phyloP scores from a whole-genome alignment of 164 flowering plant species.

The Stephania cephalantha region DNA sequence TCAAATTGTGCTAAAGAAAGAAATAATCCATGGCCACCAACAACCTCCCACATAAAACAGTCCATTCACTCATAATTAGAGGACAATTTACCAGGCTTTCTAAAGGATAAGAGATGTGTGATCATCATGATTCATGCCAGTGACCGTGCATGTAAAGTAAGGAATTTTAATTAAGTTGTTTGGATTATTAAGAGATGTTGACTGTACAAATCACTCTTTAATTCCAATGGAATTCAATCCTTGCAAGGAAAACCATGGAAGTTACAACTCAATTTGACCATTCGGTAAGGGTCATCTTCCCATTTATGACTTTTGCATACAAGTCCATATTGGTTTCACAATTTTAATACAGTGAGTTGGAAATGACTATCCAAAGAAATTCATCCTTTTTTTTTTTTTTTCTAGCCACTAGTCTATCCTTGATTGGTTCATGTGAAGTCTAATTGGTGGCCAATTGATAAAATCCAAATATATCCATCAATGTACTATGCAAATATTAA shows the following conservation, averaged over 20 bases:
- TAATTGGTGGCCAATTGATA: background rate
- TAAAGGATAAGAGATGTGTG: background rate
- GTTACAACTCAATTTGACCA: background rate
- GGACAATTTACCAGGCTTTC: background rate
- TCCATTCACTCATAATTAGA: background rate
- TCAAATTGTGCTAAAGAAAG: background rate
- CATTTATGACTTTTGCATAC: conserved; percentile 1
- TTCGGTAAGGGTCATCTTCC: background rate
- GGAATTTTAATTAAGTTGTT: background rate
- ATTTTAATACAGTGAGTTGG: background rate
- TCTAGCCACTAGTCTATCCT: background rate
- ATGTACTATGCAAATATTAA: too few relatives aligned
- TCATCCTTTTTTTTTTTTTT: background rate
- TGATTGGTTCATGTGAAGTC: background rate
- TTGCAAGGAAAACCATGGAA: background rate
- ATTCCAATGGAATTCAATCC: background rate
- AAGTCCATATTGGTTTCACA: background rate
- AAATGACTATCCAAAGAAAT: background rate
- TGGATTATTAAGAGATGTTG: background rate
- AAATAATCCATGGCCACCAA: background rate
- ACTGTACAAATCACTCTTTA: background rate
- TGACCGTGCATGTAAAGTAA: background rate
- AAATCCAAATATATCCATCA: too few relatives aligned
- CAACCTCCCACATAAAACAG: background rate
- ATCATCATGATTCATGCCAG: background rate